Evolutionary conservation across 106 monocot genomes (phyloP).

Genomic region (Acorus gramineus): DNA sequence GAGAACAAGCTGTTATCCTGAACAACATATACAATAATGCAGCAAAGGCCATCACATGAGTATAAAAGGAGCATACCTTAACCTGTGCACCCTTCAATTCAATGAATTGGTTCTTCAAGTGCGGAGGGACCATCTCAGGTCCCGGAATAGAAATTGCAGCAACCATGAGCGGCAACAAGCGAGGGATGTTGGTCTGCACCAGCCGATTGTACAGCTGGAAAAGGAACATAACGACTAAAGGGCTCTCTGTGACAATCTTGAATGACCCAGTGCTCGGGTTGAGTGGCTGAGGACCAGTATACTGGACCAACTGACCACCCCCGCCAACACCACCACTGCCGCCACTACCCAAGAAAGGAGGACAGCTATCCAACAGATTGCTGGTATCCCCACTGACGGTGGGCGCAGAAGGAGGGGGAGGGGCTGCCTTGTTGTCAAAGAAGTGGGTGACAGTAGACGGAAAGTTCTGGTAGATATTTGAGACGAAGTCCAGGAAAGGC

Average conservation of each 20-base stretch:
- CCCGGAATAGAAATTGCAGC: constrained; percentile 79
- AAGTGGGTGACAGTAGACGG: constrained; percentile 64
- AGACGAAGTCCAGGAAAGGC: constrained; percentile 91
- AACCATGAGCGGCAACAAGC: constrained; percentile 80
- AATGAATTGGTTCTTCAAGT: constrained; percentile 61
- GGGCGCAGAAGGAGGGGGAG: constrained; percentile 7
- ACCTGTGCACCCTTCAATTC: constrained; percentile 96
- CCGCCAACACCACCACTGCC: not conserved
- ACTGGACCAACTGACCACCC: constrained; percentile 1
- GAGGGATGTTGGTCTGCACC: constrained; percentile 93
- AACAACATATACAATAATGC: too few relatives aligned
- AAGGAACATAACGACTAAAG: constrained; percentile 97
- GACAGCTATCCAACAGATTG: not conserved
- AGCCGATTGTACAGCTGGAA: constrained; percentile 94
- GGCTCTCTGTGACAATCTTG: constrained; percentile 97
- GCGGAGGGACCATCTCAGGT: constrained; percentile 70
- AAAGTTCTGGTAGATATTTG: constrained; percentile 74
- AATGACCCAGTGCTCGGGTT: constrained; percentile 88
- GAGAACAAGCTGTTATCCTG: too few relatives aligned
- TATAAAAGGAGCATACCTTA: constrained; percentile 38
- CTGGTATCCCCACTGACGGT: not conserved
- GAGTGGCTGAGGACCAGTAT: constrained; percentile 45
- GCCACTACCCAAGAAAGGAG: not conserved
- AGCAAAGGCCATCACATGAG: too few relatives aligned
- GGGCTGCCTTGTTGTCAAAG: constrained; percentile 27